Evolutionary conservation across 2,329 filamentous ascomycete species (phyloP).

Genomic region (Podosphaera leucotricha): DNA sequence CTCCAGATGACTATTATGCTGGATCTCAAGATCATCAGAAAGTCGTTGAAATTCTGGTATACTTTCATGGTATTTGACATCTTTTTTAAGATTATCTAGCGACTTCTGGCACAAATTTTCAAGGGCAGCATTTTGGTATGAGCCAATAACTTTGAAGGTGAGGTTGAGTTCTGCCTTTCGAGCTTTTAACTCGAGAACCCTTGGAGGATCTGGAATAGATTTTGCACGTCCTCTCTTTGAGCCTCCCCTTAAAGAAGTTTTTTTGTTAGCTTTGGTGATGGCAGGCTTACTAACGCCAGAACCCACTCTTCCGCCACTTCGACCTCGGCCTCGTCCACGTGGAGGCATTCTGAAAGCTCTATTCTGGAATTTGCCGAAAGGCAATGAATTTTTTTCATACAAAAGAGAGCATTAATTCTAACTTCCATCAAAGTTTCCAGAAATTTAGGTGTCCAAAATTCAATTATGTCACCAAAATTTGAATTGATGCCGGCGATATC

Average conservation of each 20-base stretch:
- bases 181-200: conserved; percentile 12
- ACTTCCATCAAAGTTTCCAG: not conserved
- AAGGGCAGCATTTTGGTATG: conserved; percentile 9
- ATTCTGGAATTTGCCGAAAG: not conserved
- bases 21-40: conserved; percentile 6
- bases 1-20: not conserved
- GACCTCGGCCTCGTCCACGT: conserved; percentile 10
- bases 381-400: not conserved
- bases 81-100: conserved; percentile 6
- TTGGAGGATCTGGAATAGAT: conserved; percentile 5
- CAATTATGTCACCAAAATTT: not conserved
- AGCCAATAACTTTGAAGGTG: conserved; percentile 11
- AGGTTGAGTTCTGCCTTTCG: conserved; percentile 10
- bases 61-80: conserved; percentile 11
- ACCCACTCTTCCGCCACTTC: conserved; percentile 4
- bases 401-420: not conserved
- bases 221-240: conserved; percentile 4
- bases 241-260: not conserved
- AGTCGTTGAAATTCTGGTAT: conserved; percentile 12
- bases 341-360: not conserved
- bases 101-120: conserved; percentile 12
- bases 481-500: not conserved
- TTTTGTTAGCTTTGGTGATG: not conserved
- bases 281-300: not conserved
- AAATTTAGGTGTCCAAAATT: not conserved